Evolutionary conservation across 2,329 filamentous ascomycete genomes (phyloP).

Genomic region (Diaporthe nobilis): DNA sequence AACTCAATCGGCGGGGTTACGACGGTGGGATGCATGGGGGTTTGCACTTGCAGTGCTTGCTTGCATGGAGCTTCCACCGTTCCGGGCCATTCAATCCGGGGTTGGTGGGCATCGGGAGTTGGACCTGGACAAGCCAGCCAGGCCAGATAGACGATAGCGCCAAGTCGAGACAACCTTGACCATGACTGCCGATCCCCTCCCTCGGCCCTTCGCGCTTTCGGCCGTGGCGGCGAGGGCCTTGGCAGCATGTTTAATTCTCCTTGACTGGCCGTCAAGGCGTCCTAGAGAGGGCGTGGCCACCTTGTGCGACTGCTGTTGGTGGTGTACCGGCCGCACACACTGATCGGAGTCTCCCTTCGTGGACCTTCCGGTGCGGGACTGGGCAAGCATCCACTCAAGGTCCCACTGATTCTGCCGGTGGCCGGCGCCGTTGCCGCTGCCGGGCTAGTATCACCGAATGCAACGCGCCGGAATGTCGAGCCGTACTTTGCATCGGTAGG

Average conservation of each 20-base stretch:
- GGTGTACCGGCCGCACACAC: not conserved
- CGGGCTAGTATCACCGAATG: not conserved
- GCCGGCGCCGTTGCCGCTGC: not conserved
- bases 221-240: constrained; percentile 1
- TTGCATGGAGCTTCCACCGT: constrained; percentile 3
- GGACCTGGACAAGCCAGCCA: not conserved
- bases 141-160: not conserved
- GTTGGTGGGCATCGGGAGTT: not conserved
- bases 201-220: constrained; percentile 40
- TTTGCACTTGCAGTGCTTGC: not conserved
- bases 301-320: not conserved
- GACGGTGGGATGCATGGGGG: not conserved
- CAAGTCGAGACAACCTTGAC: not conserved
- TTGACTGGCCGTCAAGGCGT: not conserved
- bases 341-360: constrained; percentile 5
- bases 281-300: not conserved
- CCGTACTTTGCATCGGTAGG: not conserved
- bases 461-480: not conserved
- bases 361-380: constrained; percentile 10
- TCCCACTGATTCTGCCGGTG: not conserved
- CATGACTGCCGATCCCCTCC: constrained; percentile 8
- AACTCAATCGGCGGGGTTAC: constrained; percentile 6
- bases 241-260: not conserved
- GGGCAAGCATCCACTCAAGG: not conserved
- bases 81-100: not conserved